Percentiles rank a stretch among this genome's conserved stretches.
Evolutionary conservation across 2,329 filamentous ascomycete species (phyloP).

Genomic region (Fusarium subtropicale): DNA sequence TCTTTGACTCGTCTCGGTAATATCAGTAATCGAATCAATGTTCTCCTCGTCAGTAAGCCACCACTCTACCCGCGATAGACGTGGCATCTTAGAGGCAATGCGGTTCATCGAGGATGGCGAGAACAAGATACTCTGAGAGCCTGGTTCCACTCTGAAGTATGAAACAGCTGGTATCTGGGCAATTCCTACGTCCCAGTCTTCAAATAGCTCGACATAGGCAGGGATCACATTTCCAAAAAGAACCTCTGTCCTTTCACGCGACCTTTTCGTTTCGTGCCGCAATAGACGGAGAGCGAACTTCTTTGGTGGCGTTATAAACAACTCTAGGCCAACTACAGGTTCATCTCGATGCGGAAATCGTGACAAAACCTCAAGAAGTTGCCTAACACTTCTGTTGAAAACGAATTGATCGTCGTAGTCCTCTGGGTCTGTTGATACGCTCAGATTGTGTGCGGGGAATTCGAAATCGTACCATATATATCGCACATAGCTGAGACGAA

Average conservation of each 20-base stretch:
- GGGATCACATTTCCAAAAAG: neutral
- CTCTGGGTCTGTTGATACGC: neutral
- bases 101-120: conserved; percentile 8
- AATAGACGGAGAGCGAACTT: conserved; percentile 6
- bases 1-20: conserved; percentile 8
- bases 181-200: neutral
- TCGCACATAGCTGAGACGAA: conserved; percentile 2
- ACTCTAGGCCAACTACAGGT: neutral
- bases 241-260: neutral
- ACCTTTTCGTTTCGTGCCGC: neutral
- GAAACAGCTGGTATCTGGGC: neutral
- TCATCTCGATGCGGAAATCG: neutral
- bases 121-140: conserved; percentile 14
- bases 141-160: conserved; percentile 10
- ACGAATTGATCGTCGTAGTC: conserved; percentile 9
- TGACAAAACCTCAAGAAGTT: neutral
- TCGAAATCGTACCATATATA: conserved; percentile 18
- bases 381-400: neutral
- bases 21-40: neutral
- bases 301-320: conserved; percentile 8
- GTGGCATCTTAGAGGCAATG: conserved; percentile 12
- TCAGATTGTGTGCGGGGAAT: conserved; percentile 15
- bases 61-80: conserved; percentile 5
- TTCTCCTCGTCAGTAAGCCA: conserved; percentile 15
- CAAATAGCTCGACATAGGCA: neutral